phyloP scores from a whole-genome alignment of 2,329 filamentous ascomycete species.

The Penicillium sp. region DNA sequence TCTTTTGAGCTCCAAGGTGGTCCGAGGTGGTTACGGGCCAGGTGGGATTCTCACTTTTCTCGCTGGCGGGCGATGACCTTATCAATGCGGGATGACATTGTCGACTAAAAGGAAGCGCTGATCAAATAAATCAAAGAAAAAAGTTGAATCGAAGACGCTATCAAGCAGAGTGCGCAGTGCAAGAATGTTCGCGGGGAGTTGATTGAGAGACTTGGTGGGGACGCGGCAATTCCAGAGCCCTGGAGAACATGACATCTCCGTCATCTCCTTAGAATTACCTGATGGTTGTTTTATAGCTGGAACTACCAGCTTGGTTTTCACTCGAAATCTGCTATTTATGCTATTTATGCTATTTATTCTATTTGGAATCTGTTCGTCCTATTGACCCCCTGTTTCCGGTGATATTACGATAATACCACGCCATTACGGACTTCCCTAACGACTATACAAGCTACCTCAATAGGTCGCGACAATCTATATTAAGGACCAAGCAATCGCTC shows the following conservation, averaged over 20 bases:
- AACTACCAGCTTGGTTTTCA: background rate
- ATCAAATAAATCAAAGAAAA: background rate
- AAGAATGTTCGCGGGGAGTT: constrained; percentile 20
- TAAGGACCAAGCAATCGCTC: background rate
- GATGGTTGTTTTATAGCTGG: background rate
- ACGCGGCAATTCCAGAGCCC: constrained; percentile 10
- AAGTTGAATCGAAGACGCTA: background rate
- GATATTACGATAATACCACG: background rate
- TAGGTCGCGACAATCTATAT: constrained; percentile 3
- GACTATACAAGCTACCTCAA: background rate
- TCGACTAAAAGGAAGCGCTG: constrained; percentile 4
- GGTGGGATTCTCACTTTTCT: constrained; percentile 58
- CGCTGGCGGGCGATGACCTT: constrained; percentile 75
- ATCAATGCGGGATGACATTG: constrained; percentile 55
- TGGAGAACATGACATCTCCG: constrained; percentile 6
- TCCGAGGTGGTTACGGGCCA: background rate
- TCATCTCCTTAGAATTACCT: background rate
- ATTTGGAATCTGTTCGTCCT: background rate
- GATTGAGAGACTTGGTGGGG: constrained; percentile 21
- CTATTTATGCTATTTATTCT: background rate
- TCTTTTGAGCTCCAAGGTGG: background rate
- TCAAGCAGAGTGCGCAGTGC: constrained; percentile 1
- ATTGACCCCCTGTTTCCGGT: background rate
- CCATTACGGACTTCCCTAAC: background rate
- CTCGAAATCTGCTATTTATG: background rate